Evolutionary conservation across 768 basidiomycete species (phyloP), one percentile per base, ranked within the genome.

Genomic region (Imleria badia): DNA sequence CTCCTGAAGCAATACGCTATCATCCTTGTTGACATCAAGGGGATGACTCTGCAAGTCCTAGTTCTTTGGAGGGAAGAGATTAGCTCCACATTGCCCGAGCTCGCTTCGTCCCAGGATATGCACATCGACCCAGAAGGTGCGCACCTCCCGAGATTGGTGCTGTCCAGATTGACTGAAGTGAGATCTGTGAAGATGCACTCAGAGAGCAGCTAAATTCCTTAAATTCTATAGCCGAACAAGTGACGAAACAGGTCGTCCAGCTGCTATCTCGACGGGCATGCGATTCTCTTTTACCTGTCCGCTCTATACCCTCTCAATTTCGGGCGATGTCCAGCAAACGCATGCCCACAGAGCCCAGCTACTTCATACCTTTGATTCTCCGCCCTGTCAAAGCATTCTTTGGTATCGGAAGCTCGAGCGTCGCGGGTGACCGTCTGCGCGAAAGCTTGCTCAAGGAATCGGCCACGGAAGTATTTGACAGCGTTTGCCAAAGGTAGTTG

Each of bases 281-380:
- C 56, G 95, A 97, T 59, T 84, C 86, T 9, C 80, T 98, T 41
- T 81, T 87, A 30, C 85, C 89, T 14, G 90, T 98, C 54, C 82
- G 91, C 45, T 88, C 90, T 0, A 90, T 98, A 64, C 92, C 93
- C 2, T 87, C 89, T 1, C 94, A 98, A 63, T 91, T 95, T 62
- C 81, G 95, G 48, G 91, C 91, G 15, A 86, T 87, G 85, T 81
- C 88, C 48, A 84, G 81, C 69, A 86, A 86, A 66, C 82, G 83
- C 5, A 73, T 76, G 56, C 86, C 91, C 1, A 81, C 78, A 14
- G 90, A 90, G 65, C 84, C 93, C 22, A 97, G 94, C 65, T 87
- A 91, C 67, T 98, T 96, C 64, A 83, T 98, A 3, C 74, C 83
- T 1, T 78, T 82, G 33, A 86, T 98, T 53, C 76, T 98, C 33